Evolutionary conservation across 441 rosid species (phyloP), one percentile per base, ranked within the genome.

Genomic region (Arabidopsis hybrid): DNA sequence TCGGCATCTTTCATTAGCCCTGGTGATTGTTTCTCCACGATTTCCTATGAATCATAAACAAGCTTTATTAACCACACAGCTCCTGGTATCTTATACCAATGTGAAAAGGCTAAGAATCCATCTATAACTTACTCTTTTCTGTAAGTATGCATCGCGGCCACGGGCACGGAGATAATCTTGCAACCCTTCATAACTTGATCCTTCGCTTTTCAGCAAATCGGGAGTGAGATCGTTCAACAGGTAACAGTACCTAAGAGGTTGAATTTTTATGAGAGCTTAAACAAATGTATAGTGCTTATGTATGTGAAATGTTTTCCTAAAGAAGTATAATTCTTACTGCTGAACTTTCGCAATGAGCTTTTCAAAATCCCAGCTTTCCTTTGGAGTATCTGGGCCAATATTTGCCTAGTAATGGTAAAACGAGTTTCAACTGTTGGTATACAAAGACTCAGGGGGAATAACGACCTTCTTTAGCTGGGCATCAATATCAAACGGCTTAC

Each of bases 1-100:
- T 95, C 98, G 0, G 99, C 98, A 76, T 95, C 99, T 70, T 85
- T 86, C 98, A 92, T 95, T 77, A 95, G 79, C 40, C 96, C 95
- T 14, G 94, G 91, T 71, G 93, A 91, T 86, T 91, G 78, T 81
- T 87, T 85, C 88, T 95, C 98, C 71, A 95, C 91, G 3, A 80
- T 78, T 53, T 87, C 93, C 99, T 95, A 51, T 17, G 8, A 35
- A 31, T 32, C 7, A 31, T 11, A 69, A 49, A 60, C 51, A 60
- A 75, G 64, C 63, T 73, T 29, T 53, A 21, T 57, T 17, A 70
- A 16, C 55, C 56, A 68, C 16, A 39, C 26, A 71, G 69, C 65
- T 74, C 43, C 60, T 65, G 51, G 10, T 58, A 58, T 46, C 14
- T 56, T 4, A 46, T 65, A 57, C 51, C 16, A 56, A 60, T 35